These are phyloP conservation scores for Eucalyptus sp. DNA, from an alignment of 345 rosid species.

Conservation along the genomic window DNA sequence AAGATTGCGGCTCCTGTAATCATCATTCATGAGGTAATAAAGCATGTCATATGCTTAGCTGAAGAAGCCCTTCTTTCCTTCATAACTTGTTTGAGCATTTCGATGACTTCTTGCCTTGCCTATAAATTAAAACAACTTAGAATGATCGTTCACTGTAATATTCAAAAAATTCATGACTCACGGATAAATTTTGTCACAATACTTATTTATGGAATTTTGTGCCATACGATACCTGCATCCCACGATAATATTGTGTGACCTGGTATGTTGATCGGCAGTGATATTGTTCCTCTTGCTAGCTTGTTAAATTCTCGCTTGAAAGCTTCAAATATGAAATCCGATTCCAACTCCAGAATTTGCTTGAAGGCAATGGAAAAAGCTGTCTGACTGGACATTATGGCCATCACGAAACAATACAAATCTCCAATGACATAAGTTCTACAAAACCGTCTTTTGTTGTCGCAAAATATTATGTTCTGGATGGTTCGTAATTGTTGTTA, in stretches of 20 bases:
- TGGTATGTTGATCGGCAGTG: conserved; percentile 53
- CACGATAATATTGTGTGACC: conserved; percentile 44
- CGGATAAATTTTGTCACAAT: background rate
- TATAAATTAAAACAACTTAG: background rate
- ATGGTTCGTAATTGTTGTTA: background rate
- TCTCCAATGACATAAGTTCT: background rate
- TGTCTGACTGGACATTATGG: conserved; percentile 23
- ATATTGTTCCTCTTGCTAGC: conserved; percentile 55
- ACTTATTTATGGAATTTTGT: background rate
- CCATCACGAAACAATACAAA: background rate
- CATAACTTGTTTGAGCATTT: background rate
- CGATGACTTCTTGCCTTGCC: background rate
- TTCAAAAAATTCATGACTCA: background rate
- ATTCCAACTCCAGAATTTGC: conserved; percentile 47
- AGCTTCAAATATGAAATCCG: conserved; percentile 7
- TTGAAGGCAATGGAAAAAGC: conserved; percentile 51
- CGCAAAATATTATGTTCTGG: background rate
- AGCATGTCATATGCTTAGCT: conserved; percentile 50
- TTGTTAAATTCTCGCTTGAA: conserved; percentile 57
- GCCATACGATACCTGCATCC: conserved; percentile 29
- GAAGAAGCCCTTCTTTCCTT: background rate
- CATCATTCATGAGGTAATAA: conserved; percentile 41
- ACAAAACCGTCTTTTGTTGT: background rate
- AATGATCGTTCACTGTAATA: background rate
- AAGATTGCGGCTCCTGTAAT: conserved; percentile 14